phyloP scores from a whole-genome alignment of 78 protist species.

The Dictyostelium capitatum region DNA sequence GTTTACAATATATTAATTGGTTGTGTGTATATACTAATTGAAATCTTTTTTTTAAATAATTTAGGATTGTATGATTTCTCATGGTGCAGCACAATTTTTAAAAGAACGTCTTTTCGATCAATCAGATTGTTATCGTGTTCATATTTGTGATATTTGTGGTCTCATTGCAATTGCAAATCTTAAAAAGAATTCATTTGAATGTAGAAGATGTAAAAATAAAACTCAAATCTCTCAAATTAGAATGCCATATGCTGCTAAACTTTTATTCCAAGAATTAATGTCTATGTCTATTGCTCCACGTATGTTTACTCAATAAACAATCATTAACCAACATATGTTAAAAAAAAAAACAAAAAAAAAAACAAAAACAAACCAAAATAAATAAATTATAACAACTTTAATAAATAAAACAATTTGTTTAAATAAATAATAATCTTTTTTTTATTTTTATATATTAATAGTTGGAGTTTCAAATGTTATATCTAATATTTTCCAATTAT shows the following conservation, averaged over 20 bases:
- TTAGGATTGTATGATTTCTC: conserved; percentile 94
- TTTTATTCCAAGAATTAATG: conserved; percentile 98
- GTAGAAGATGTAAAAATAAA: conserved; percentile 95
- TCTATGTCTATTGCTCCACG: conserved; percentile 92
- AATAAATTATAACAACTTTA: too few relatives aligned
- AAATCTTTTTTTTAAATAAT: neutral
- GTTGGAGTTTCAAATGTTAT: too few relatives aligned
- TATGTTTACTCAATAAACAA: conserved; percentile 1
- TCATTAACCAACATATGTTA: too few relatives aligned
- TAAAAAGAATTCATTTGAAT: conserved; percentile 88
- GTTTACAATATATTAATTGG: too few relatives aligned
- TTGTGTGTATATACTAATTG: too few relatives aligned
- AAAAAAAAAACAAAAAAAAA: too few relatives aligned
- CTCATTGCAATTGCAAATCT: conserved; percentile 83
- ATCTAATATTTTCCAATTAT: too few relatives aligned
- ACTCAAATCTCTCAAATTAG: conserved; percentile 67
- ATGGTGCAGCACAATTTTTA: conserved; percentile 97
- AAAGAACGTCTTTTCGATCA: conserved; percentile 97
- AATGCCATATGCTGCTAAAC: conserved; percentile 99
- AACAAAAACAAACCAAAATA: too few relatives aligned
- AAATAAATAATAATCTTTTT: too few relatives aligned
- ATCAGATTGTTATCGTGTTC: conserved; percentile 92
- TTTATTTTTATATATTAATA: too few relatives aligned
- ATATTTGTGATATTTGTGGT: conserved; percentile 89
- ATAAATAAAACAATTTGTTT: too few relatives aligned